Evolutionary conservation across 2,329 filamentous ascomycete genomes (phyloP).

Genomic region (Aaosphaeria pasadenensis): DNA sequence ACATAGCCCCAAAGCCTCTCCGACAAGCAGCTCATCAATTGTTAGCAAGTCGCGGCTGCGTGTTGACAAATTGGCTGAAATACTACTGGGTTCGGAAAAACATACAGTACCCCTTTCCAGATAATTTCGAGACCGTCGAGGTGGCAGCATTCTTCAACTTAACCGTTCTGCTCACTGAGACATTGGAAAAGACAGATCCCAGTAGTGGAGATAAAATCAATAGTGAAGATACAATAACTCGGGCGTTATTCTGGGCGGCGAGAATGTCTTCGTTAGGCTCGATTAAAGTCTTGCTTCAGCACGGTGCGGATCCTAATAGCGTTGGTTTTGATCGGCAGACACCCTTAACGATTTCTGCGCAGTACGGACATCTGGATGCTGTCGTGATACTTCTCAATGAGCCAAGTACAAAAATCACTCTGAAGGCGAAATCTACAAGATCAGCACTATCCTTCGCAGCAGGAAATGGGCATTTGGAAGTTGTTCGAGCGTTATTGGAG

Average conservation of each 20-base stretch:
- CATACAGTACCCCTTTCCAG: slow-evolving; percentile 15
- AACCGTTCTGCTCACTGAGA: slow-evolving; percentile 13
- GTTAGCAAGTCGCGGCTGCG: slow-evolving; percentile 8
- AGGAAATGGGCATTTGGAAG: slow-evolving; percentile 26
- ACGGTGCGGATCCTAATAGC: slow-evolving; percentile 11
- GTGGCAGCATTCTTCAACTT: slow-evolving; percentile 34
- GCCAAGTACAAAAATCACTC: slow-evolving; percentile 17
- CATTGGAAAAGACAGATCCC: slow-evolving; percentile 5
- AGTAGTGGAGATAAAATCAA: neutral
- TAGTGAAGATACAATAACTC: slow-evolving; percentile 9
- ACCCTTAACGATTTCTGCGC: slow-evolving; percentile 26
- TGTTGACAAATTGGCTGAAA: slow-evolving; percentile 32
- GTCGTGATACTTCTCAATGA: slow-evolving; percentile 23
- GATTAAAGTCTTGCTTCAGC: slow-evolving; percentile 13
- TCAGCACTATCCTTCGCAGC: slow-evolving; percentile 35
- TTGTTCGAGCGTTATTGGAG: slow-evolving; percentile 23
- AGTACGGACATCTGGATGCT: slow-evolving; percentile 24
- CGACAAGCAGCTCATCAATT: slow-evolving; percentile 9
- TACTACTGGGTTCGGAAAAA: slow-evolving; percentile 24
- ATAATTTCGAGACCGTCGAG: slow-evolving; percentile 18
- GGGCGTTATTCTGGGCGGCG: slow-evolving; percentile 32
- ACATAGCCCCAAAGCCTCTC: slow-evolving; percentile 8
- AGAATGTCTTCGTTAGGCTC: slow-evolving; percentile 16
- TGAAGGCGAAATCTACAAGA: slow-evolving; percentile 16
- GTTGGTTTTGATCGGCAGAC: slow-evolving; percentile 17